Percentiles rank a stretch among this genome's conserved stretches.
phyloP scores from a whole-genome alignment of 2,329 filamentous ascomycete genomes.

The Arachnopeziza araneosa region DNA sequence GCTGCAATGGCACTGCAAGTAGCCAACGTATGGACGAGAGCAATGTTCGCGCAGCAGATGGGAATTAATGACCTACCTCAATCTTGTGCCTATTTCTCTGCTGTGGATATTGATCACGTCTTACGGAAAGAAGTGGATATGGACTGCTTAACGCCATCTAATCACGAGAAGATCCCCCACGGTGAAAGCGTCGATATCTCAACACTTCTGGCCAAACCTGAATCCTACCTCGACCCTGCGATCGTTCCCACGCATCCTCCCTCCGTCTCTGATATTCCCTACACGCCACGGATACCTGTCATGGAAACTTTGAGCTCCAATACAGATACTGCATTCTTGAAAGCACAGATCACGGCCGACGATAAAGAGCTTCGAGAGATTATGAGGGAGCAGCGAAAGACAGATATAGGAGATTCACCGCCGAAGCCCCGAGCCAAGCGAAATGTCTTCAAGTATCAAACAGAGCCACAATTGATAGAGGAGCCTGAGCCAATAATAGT shows the following conservation, averaged over 20 bases:
- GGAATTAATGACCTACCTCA: constrained; percentile 94
- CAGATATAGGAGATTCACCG: constrained; percentile 8
- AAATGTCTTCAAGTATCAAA: constrained; percentile 22
- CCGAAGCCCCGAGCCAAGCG: constrained; percentile 11
- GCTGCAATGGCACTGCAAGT: constrained; percentile 90
- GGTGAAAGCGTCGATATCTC: constrained; percentile 84
- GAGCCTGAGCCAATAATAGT: constrained; percentile 18
- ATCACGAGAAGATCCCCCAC: constrained; percentile 69
- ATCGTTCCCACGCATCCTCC: constrained; percentile 54
- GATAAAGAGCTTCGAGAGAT: constrained; percentile 72
- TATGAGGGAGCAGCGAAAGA: constrained; percentile 46
- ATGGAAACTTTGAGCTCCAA: constrained; percentile 63
- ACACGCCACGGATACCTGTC: constrained; percentile 67
- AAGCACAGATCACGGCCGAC: constrained; percentile 73
- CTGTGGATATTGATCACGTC: constrained; percentile 90
- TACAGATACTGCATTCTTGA: constrained; percentile 57
- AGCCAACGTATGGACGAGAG: constrained; percentile 91
- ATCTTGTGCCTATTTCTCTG: constrained; percentile 90
- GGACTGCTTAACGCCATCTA: constrained; percentile 90
- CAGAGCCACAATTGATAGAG: constrained; percentile 21
- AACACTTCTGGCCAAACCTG: constrained; percentile 63
- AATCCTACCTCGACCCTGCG: constrained; percentile 62
- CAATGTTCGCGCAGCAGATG: constrained; percentile 96
- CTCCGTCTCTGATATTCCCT: constrained; percentile 55
- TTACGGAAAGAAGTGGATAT: constrained; percentile 98